Evolutionary conservation across 768 basidiomycete genomes (phyloP).

Genomic region (Myochromella boudieri): DNA sequence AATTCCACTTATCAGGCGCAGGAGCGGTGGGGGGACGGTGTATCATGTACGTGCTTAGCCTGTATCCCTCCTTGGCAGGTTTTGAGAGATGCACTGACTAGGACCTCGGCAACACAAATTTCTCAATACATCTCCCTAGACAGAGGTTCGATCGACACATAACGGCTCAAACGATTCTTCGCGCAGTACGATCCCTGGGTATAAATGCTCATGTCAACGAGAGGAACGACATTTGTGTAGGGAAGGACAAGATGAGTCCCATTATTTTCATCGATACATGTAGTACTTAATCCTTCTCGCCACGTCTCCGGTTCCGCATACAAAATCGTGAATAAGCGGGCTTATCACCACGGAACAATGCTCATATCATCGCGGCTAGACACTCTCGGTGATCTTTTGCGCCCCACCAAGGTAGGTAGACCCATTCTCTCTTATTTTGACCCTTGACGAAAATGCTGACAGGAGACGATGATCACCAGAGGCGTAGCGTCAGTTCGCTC

Average conservation of each 20-base stretch:
- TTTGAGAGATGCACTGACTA: slow-evolving; percentile 28
- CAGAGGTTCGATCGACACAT: slow-evolving; percentile 73
- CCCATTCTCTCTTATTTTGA: not conserved
- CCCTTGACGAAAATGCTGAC: not conserved
- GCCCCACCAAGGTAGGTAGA: slow-evolving; percentile 55
- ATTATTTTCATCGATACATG: not conserved
- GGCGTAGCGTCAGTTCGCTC: slow-evolving; percentile 92
- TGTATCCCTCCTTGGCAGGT: not conserved
- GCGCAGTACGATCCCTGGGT: slow-evolving; percentile 75
- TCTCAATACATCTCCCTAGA: slow-evolving; percentile 89
- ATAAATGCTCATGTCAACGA: slow-evolving; percentile 82
- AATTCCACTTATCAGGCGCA: slow-evolving; percentile 78
- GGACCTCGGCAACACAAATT: slow-evolving; percentile 98
- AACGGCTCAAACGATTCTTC: slow-evolving; percentile 75
- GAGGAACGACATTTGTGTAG: slow-evolving; percentile 88
- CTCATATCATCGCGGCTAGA: slow-evolving; percentile 80
- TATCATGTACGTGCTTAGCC: slow-evolving; percentile 76
- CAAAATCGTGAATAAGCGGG: slow-evolving; percentile 86
- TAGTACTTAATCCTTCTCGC: slow-evolving; percentile 15
- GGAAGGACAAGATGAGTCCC: slow-evolving; percentile 81
- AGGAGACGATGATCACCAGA: slow-evolving; percentile 82
- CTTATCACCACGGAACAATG: slow-evolving; percentile 99
- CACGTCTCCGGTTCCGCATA: slow-evolving; percentile 98
- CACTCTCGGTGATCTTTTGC: slow-evolving; percentile 71
- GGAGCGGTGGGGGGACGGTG: slow-evolving; percentile 94